Evolutionary conservation across 129 eudicot genomes (phyloP), one percentile per base, ranked within the genome.

Genomic region (Lactuca saligna): DNA sequence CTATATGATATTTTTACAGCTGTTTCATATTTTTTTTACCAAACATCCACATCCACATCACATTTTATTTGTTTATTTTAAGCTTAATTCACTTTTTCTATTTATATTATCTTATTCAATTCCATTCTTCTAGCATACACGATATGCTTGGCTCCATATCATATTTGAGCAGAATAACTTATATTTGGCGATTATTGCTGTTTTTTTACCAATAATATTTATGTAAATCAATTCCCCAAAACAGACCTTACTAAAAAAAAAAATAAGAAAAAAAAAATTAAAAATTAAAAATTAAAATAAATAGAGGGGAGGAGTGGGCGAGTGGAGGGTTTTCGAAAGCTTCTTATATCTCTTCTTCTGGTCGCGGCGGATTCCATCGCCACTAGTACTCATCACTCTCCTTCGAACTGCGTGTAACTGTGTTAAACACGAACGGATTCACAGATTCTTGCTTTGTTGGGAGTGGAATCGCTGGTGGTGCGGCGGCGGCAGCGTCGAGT

Each of bases 271-370:
- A 56, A 17, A 16, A 55, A 69, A 5, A 56, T 7, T 8, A 56
- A 42, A n/a, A 2, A 38, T 1, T 6, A 13, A 14, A 2, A 38
- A 8, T 5, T 59, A 34, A 3, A 71, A 25, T 38, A 64, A 74
- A 55, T 16, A 5, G 20, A 63, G 7, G 35, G 8, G 55, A 14
- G 51, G 57, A 29, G 78, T 63, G 69, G 75, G 57, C 79, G 80
- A 75, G 80, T 67, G 80, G 79, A 75, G 80, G 80, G 80, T 69
- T 76, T 76, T 76, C 80, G 79, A 75, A 75, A 75, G 79, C 79
- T 75, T 75, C 74, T 57, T 75, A 75, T 66, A 75, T 75, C 79
- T 57, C 62, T 59, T 46, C 51, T 74, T 73, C 65, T 54, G 17
- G 29, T 64, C 71, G 55, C 75, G 67, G 68, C 75, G 68, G 75